phyloP scores from a whole-genome alignment of 345 rosid species.

The Melastoma malabathricum region DNA sequence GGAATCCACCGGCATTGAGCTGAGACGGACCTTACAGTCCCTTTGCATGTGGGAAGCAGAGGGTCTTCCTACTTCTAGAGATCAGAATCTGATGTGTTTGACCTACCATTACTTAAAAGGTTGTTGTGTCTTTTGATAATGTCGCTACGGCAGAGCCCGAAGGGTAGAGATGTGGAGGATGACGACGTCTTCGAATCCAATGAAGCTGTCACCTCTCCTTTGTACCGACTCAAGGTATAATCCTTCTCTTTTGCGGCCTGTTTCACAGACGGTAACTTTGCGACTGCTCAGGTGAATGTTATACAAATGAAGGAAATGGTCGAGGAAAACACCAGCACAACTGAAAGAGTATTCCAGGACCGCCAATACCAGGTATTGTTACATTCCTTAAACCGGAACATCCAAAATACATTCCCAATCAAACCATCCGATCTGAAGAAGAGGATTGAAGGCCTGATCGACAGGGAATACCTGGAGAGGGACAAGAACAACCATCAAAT shows the following conservation, averaged over 20 bases:
- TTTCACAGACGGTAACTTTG: neutral
- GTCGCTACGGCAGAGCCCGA: constrained; percentile 47
- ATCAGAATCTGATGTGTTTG: neutral
- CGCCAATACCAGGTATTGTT: constrained; percentile 84
- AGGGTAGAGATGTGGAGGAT: constrained; percentile 91
- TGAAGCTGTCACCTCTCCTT: constrained; percentile 63
- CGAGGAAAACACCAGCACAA: constrained; percentile 94
- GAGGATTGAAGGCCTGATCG: constrained; percentile 89
- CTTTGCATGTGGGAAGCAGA: constrained; percentile 97
- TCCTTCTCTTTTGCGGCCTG: too few relatives aligned
- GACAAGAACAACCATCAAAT: constrained; percentile 97
- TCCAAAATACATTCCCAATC: constrained; percentile 39
- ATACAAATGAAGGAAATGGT: constrained; percentile 99
- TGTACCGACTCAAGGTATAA: constrained; percentile 77
- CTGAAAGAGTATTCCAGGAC: constrained; percentile 96
- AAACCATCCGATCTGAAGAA: constrained; percentile 97
- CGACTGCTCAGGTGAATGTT: constrained; percentile 62
- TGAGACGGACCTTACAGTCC: constrained; percentile 87
- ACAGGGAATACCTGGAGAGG: constrained; percentile 94
- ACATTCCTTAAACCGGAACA: too few relatives aligned
- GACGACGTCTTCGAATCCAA: constrained; percentile 78
- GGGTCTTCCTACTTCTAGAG: constrained; percentile 39
- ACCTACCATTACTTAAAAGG: neutral
- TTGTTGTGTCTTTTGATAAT: neutral
- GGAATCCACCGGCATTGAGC: constrained; percentile 83